Conservation (phyloP, 441 rosid genomes). For the Geranium incanum region DNA sequence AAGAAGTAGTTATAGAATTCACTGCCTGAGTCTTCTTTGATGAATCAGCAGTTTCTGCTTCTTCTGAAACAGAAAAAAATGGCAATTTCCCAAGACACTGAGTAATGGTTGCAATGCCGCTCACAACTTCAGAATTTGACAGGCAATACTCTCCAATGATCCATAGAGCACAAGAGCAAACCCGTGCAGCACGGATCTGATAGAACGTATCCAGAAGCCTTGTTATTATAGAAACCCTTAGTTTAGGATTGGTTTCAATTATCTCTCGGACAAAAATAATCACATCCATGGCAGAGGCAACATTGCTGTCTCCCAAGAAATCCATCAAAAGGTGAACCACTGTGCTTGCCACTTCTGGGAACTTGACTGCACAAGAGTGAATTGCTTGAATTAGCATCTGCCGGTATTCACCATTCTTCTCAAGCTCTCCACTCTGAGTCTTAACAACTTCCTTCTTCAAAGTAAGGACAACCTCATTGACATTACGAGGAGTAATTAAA, state of each 20-base stretch:
- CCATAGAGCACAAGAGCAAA: conserved; percentile 86
- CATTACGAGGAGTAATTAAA: conserved; percentile 65
- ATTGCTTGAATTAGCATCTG: conserved; percentile 95
- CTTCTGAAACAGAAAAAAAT: conserved; percentile 52
- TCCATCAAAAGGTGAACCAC: conserved; percentile 93
- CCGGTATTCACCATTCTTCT: conserved; percentile 84
- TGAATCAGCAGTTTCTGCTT: conserved; percentile 46
- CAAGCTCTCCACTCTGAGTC: conserved; percentile 85
- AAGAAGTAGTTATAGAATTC: conserved; percentile 50
- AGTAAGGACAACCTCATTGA: conserved; percentile 63
- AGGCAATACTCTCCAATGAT: conserved; percentile 87
- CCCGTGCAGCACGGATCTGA: conserved; percentile 84
- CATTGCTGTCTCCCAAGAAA: conserved; percentile 79
- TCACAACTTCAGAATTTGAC: conserved; percentile 79
- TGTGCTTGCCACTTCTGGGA: conserved; percentile 90
- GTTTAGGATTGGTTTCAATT: conserved; percentile 69
- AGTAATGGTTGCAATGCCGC: conserved; percentile 63
- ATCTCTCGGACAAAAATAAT: conserved; percentile 79
- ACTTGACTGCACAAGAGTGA: conserved; percentile 81
- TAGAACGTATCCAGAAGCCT: conserved; percentile 78
- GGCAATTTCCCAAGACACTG: conserved; percentile 91
- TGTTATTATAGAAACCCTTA: conserved; percentile 77
- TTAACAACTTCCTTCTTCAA: conserved; percentile 92
- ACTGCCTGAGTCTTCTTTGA: conserved; percentile 47
- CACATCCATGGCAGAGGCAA: conserved; percentile 86